These are phyloP conservation scores for Dictyostelium capitatum DNA, from an alignment of 78 protist genomes.

Conservation along the genomic window DNA sequence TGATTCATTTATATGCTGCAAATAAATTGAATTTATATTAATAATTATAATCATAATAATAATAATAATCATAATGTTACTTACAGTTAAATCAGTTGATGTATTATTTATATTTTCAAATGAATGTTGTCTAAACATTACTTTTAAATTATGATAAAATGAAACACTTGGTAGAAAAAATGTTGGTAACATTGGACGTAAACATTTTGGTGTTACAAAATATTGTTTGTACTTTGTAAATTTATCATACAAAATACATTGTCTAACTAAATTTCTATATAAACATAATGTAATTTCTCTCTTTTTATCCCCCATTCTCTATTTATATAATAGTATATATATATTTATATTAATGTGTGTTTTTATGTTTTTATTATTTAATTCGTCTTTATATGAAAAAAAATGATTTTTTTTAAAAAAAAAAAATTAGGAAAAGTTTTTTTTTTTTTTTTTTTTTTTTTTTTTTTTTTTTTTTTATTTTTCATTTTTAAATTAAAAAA, in stretches of 20 bases:
- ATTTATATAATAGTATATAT: not conserved
- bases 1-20: not conserved
- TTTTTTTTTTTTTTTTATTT: not conserved
- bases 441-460: not conserved
- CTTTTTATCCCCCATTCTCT: not conserved
- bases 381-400: not conserved
- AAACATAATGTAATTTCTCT: constrained; percentile 25
- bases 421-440: not conserved
- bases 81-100: not conserved
- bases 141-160: constrained; percentile 45
- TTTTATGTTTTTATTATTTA: not conserved
- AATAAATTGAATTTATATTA: too few relatives aligned
- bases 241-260: constrained; percentile 24
- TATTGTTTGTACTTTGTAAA: constrained; percentile 44
- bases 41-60: not conserved
- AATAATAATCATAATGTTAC: not conserved
- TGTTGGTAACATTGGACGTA: constrained; percentile 43
- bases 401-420: not conserved
- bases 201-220: constrained; percentile 54
- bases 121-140: not conserved
- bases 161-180: constrained; percentile 64
- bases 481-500: not conserved
- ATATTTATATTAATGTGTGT: not conserved
- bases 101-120: not conserved
- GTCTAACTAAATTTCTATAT: constrained; percentile 40